Percentiles rank a stretch among this genome's conserved stretches.
These are phyloP conservation scores for Cercophora sp. DNA, from an alignment of 495 filamentous ascomycete species.

Conservation along the genomic window DNA sequence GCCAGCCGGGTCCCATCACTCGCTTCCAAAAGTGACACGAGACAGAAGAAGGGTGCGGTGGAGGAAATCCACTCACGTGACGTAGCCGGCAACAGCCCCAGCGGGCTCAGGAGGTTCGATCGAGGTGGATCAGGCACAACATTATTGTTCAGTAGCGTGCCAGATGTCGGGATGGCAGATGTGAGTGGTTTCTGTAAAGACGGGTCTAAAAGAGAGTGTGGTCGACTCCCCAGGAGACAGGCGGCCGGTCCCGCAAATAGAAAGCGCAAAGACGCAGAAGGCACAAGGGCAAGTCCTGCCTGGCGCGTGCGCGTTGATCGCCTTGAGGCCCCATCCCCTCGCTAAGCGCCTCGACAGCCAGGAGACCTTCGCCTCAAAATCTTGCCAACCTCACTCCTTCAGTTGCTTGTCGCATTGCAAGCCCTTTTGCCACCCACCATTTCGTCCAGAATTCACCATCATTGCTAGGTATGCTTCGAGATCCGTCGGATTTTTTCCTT, in stretches of 20 bases:
- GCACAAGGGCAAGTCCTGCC: slow-evolving; percentile 12
- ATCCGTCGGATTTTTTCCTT: neutral
- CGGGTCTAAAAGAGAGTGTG: no score
- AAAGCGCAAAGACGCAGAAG: slow-evolving; percentile 4
- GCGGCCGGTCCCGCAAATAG: slow-evolving; percentile 8
- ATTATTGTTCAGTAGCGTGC: neutral
- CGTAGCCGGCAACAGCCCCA: neutral
- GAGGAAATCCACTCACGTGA: no score
- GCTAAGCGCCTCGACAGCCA: slow-evolving; percentile 17
- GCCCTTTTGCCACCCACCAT: slow-evolving; percentile 11
- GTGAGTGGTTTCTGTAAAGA: neutral
- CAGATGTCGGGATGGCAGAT: neutral
- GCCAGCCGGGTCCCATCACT: no score
- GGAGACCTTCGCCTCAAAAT: slow-evolving; percentile 22
- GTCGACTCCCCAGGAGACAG: neutral
- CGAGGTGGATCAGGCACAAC: slow-evolving; percentile 6
- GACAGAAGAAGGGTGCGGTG: no score
- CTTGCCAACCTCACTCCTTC: slow-evolving; percentile 17
- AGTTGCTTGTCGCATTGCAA: slow-evolving; percentile 13
- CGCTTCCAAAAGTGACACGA: no score
- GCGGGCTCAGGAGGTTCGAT: neutral
- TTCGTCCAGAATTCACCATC: slow-evolving; percentile 5
- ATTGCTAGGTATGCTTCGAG: slow-evolving; percentile 11
- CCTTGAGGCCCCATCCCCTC: slow-evolving; percentile 14
- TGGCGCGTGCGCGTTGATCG: slow-evolving; percentile 22